These are phyloP conservation scores for Ormosia semicastrata DNA, from an alignment of 306 rosid genomes.

Conservation along the genomic window DNA sequence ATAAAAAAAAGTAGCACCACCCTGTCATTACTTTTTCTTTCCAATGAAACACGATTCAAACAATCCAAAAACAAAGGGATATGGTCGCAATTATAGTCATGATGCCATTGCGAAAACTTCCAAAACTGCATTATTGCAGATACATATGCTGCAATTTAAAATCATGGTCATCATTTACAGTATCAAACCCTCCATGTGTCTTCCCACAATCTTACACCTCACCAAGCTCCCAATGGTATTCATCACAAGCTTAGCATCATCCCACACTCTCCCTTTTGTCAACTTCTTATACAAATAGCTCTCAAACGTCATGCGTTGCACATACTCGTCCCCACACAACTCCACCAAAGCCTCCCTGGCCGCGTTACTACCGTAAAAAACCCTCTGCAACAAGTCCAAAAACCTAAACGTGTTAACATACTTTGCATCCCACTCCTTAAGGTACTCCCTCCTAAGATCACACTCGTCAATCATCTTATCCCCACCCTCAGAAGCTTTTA, in stretches of 20 bases:
- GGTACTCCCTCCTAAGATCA: conserved; percentile 79
- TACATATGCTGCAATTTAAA: too few species aligned
- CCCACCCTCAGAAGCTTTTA: conserved; percentile 76
- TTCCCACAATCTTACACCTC: conserved; percentile 48
- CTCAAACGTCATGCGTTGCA: conserved; percentile 89
- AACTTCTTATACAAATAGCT: conserved; percentile 81
- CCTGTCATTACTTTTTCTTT: too few species aligned
- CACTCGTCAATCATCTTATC: conserved; percentile 53
- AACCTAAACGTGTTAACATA: conserved; percentile 58
- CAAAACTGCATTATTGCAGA: too few species aligned
- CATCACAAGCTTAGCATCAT: conserved; percentile 62
- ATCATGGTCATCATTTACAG: background rate
- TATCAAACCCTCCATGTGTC: conserved; percentile 34
- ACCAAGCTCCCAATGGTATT: conserved; percentile 69
- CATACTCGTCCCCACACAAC: conserved; percentile 87
- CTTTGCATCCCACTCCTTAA: conserved; percentile 69
- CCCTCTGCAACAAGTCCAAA: conserved; percentile 81
- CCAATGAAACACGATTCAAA: too few species aligned
- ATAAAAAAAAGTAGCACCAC: too few species aligned
- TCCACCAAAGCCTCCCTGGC: conserved; percentile 90
- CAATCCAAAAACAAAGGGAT: background rate
- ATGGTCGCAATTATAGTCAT: too few species aligned
- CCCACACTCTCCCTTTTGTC: conserved; percentile 56
- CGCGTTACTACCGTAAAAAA: conserved; percentile 72
- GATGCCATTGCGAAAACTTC: too few species aligned